These are phyloP conservation scores for Ailanthus altissimus DNA, from an alignment of 345 rosid species.

Conservation along the genomic window DNA sequence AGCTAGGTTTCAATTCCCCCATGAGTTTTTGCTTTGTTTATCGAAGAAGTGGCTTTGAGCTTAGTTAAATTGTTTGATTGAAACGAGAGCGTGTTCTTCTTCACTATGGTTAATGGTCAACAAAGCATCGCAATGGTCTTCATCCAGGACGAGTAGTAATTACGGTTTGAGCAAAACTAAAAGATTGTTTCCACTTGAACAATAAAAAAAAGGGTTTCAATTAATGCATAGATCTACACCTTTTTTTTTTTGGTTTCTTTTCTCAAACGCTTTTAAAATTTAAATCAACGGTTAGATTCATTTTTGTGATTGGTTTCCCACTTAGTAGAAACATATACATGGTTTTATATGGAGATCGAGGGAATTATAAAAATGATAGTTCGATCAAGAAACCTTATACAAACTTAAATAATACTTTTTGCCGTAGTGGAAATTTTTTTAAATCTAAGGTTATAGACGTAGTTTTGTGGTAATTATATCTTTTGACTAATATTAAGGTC, in stretches of 20 bases:
- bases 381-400: neutral
- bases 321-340: too few relatives aligned
- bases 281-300: neutral
- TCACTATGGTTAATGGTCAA: slow-evolving; percentile 14
- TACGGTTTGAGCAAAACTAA: slow-evolving; percentile 19
- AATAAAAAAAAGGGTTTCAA: neutral
- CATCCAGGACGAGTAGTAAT: slow-evolving; percentile 1
- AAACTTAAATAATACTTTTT: too few relatives aligned
- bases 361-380: neutral
- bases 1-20: slow-evolving; percentile 2
- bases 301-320: too few relatives aligned
- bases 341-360: neutral
- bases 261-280: neutral
- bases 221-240: neutral
- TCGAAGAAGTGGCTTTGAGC: slow-evolving; percentile 2
- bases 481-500: too few relatives aligned
- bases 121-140: neutral
- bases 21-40: slow-evolving; percentile 5
- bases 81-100: neutral
- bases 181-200: neutral
- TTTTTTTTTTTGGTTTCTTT: neutral
- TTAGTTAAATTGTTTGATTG: neutral
- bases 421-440: too few relatives aligned
- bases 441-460: too few relatives aligned
- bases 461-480: too few relatives aligned